Conservation (phyloP, 2,329 filamentous ascomycete species). For the Fusarium coffeatum region DNA sequence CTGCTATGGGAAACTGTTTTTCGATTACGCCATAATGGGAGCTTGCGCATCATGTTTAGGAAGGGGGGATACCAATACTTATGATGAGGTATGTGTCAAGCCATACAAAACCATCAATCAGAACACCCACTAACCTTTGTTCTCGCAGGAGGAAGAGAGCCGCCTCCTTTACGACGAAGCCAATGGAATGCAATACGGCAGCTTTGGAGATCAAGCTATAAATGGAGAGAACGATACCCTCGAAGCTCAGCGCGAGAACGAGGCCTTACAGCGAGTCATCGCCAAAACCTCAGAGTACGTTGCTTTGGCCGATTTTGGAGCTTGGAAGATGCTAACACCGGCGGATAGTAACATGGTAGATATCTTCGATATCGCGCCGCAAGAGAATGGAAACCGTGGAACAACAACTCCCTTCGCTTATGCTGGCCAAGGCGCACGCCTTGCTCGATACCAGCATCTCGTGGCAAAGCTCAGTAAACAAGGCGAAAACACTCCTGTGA, state of each 20-base stretch:
- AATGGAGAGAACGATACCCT: constrained; percentile 68
- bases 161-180: constrained; percentile 71
- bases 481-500: constrained; percentile 52
- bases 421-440: constrained; percentile 66
- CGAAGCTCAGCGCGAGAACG: constrained; percentile 72
- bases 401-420: constrained; percentile 58
- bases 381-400: constrained; percentile 55
- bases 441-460: constrained; percentile 70
- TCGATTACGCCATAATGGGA: constrained; percentile 60
- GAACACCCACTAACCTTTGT: constrained; percentile 14
- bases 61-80: constrained; percentile 60
- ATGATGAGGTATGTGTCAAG: constrained; percentile 63
- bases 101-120: neutral
- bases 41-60: constrained; percentile 71
- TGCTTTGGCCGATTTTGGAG: neutral
- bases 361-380: constrained; percentile 72
- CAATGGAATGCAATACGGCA: constrained; percentile 70
- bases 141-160: constrained; percentile 65
- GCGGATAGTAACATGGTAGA: constrained; percentile 71
- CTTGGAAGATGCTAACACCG: constrained; percentile 18
- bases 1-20: constrained; percentile 40
- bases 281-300: constrained; percentile 72
- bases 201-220: constrained; percentile 68
- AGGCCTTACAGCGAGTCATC: constrained; percentile 72
- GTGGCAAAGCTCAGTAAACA: constrained; percentile 68